Evolutionary conservation across 78 protist genomes (phyloP), one percentile per base, ranked within the genome.

Genomic region (Mastigamoeba balamuthi): DNA sequence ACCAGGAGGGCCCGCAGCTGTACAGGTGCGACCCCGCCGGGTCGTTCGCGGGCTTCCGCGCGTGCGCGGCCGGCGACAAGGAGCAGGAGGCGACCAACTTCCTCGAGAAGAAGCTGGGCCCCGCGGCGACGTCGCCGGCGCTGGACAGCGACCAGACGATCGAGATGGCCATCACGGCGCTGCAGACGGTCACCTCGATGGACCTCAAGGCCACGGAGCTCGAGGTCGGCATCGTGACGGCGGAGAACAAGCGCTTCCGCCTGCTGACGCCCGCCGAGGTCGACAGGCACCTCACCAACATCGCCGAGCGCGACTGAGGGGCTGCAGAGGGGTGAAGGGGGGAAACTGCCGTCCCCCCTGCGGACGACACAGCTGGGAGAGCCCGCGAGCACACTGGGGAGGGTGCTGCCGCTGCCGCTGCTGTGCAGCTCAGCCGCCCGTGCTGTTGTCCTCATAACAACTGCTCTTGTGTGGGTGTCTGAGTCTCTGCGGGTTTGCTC

Each of bases 11-110:
- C 36, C 93, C 97, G n/a, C 95, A 93, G 88, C 64, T 97, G 36
- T 95, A 39, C 81, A 87, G 86, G 41, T 63, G 82, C 33, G 98
- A 95, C 69, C 99, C 99, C 25, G 96, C 98, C 4, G 98, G 99
- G 36, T 79, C 84, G 29, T 82, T 3, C 63, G 67, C 78, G 6
- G 96, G 94, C 48, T 92, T 80, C 80, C 82, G 85, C 73, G 99
- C 98, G 0, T 72, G 85, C 0, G 70, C 94, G 4, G 86, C 93
- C 0, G 99, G 99, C 33, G 86, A 64, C 27, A 95, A 95, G 83
- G 97, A 91, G 40, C 89, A 69, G 64, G 99, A 97, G 73, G 95
- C 97, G 5, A 85, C 78, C 73, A 92, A 92, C 48, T 82, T 86
- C 40, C 76, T 97, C 23, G 99, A 97, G 77, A 97, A 97, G 96